phyloP scores from a whole-genome alignment of 768 basidiomycete genomes.

The Heimioporus sp. region DNA sequence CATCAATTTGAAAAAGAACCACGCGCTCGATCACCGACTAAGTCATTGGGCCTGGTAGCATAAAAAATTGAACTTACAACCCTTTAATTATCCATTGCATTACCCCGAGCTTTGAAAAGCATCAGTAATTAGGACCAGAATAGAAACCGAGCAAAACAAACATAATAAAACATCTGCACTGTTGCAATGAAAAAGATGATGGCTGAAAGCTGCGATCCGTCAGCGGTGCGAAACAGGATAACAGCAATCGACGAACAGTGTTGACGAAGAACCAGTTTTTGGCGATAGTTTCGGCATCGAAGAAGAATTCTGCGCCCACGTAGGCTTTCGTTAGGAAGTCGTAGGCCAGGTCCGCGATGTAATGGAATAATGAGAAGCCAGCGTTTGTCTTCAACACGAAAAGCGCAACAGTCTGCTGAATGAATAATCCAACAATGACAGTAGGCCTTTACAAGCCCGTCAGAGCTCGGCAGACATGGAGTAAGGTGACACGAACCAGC shows the following conservation, averaged over 20 bases:
- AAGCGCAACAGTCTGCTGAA: constrained; percentile 83
- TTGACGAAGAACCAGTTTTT: constrained; percentile 88
- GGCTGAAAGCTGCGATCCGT: constrained; percentile 50
- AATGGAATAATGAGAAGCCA: constrained; percentile 81
- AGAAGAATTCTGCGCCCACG: constrained; percentile 81
- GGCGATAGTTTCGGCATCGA: constrained; percentile 57
- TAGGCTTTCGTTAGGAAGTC: constrained; percentile 73
- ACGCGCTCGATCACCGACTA: constrained; percentile 50
- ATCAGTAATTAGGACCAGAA: neutral
- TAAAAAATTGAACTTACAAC: constrained; percentile 52
- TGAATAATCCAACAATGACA: constrained; percentile 84
- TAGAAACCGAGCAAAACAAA: constrained; percentile 2
- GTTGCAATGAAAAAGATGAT: constrained; percentile 96
- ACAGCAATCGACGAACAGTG: constrained; percentile 44
- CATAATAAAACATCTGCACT: constrained; percentile 87
- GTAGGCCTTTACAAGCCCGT: constrained; percentile 56
- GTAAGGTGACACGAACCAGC: constrained; percentile 53
- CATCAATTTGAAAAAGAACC: constrained; percentile 92
- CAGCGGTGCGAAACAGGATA: constrained; percentile 12
- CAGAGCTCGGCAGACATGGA: neutral
- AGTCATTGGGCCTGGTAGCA: neutral
- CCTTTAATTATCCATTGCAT: constrained; percentile 93
- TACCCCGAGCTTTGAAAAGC: constrained; percentile 53
- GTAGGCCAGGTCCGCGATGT: constrained; percentile 76
- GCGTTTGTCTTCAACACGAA: constrained; percentile 86